Base-by-base conservation (phyloP, 2,329 filamentous ascomycete genomes). In the Dactylonectria macrodidyma region DNA sequence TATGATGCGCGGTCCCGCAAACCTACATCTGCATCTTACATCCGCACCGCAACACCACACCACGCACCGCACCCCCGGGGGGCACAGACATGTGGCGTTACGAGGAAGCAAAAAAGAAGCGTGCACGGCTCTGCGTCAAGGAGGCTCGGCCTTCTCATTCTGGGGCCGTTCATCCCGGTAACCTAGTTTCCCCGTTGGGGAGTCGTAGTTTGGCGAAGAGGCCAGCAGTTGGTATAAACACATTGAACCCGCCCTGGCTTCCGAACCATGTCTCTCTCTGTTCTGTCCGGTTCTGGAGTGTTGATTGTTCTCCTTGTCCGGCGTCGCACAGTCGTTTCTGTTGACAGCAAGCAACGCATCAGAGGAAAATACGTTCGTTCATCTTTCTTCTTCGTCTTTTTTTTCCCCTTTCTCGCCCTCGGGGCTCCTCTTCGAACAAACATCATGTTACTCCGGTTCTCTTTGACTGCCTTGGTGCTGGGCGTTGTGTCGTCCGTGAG, bases 21-120 rank as follows among this genome's bases (percentile, higher is more conserved):
- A 30, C 44, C 24, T 48, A 38, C 62, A 14, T 59, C 41, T 50
- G 26, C 62, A 46, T 57, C 48, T 6, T 19, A 54, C 51, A 54
- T 22, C 48, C 24, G 48, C 47, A 44, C 52, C 34, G 22, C 48
- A 61, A 54, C 62, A 60, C 52, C 52, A 66, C 56, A 41, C 46
- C 48, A 22, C 52, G 22, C 52, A 33, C 60, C 16, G 46, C 46
- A 62, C 30, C 44, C 36, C 61, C 26, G 26, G 26, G 68, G 68
- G 71, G 68, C 70, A 74, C 70, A 69, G 66, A 68, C 58, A 68
- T 71, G 70, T 75, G 73, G 73, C 73, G 72, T 73, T 72, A 75
- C 70, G 62, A 72, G 68, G 70, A 65, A 67, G 61, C 71, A 65
- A 68, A 67, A 75, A 66, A 66, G 68, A 64, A 66, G 72, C 66